phyloP scores from a whole-genome alignment of 148 eudicot species.

The Suaeda aralocaspica region DNA sequence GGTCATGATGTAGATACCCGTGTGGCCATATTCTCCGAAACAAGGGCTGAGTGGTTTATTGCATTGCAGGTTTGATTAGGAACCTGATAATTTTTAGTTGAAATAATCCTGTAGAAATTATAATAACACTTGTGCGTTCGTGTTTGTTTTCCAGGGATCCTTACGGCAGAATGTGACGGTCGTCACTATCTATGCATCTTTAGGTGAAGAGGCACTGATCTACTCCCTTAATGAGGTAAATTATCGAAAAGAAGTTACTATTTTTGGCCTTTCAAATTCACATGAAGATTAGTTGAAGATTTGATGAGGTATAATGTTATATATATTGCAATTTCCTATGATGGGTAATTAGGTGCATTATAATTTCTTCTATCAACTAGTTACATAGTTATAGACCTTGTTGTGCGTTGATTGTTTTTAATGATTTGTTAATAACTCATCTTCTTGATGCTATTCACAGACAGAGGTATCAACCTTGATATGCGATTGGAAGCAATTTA shows the following conservation, averaged over 20 bases:
- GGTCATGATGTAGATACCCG: constrained; percentile 85
- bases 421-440: constrained; percentile 4
- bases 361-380: not conserved
- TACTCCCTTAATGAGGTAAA: constrained; percentile 90
- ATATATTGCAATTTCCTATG: not conserved
- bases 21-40: constrained; percentile 87
- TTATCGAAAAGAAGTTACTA: not conserved
- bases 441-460: constrained; percentile 40
- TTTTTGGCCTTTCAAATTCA: not conserved
- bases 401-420: not conserved
- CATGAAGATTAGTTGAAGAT: not conserved
- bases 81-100: constrained; percentile 9
- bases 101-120: not conserved
- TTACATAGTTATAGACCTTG: too few relatives aligned
- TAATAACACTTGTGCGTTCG: constrained; percentile 4
- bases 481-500: constrained; percentile 80
- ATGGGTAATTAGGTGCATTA: not conserved
- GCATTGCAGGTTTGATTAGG: constrained; percentile 65
- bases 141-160: constrained; percentile 58
- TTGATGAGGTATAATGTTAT: not conserved
- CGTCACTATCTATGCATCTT: constrained; percentile 89
- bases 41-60: constrained; percentile 92
- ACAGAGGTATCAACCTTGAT: constrained; percentile 79
- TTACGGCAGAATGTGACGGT: constrained; percentile 79
- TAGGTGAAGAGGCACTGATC: constrained; percentile 87